These are phyloP conservation scores for Yarrowia sp. DNA, from an alignment of 805 yeast species.

Conservation along the genomic window DNA sequence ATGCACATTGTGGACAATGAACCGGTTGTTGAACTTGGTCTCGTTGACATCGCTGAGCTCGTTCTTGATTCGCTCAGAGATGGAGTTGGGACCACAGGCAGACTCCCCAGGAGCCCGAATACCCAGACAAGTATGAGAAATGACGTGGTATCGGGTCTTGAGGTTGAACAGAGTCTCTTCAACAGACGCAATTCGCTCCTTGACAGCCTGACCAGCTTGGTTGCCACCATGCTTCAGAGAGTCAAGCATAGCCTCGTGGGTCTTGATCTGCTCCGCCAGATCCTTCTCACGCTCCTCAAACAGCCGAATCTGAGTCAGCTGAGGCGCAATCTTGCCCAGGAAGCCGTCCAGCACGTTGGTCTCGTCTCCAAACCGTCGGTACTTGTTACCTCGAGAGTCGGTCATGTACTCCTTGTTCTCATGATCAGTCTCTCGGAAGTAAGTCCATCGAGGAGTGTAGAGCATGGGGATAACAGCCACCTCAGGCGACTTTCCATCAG, in stretches of 20 bases:
- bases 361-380: constrained; percentile 60
- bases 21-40: constrained; percentile 64
- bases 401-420: constrained; percentile 48
- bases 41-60: constrained; percentile 32
- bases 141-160: constrained; percentile 40
- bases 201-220: constrained; percentile 41
- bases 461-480: constrained; percentile 67
- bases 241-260: constrained; percentile 48
- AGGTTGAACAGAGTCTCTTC: constrained; percentile 41
- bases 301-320: constrained; percentile 45
- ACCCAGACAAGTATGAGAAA: constrained; percentile 29
- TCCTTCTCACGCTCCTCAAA: constrained; percentile 47
- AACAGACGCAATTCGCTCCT: constrained; percentile 41
- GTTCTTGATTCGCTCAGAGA: constrained; percentile 33
- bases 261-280: constrained; percentile 48
- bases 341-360: constrained; percentile 66
- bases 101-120: constrained; percentile 35
- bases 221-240: constrained; percentile 45
- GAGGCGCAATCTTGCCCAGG: constrained; percentile 49
- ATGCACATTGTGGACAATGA: constrained; percentile 73
- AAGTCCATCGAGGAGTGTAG: constrained; percentile 72
- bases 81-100: constrained; percentile 13
- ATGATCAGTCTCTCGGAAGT: constrained; percentile 67
- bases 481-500: constrained; percentile 45
- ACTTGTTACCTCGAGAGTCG: constrained; percentile 43